Conservation (phyloP, 1,139 yeast species). For the Lodderomyces margitis region DNA sequence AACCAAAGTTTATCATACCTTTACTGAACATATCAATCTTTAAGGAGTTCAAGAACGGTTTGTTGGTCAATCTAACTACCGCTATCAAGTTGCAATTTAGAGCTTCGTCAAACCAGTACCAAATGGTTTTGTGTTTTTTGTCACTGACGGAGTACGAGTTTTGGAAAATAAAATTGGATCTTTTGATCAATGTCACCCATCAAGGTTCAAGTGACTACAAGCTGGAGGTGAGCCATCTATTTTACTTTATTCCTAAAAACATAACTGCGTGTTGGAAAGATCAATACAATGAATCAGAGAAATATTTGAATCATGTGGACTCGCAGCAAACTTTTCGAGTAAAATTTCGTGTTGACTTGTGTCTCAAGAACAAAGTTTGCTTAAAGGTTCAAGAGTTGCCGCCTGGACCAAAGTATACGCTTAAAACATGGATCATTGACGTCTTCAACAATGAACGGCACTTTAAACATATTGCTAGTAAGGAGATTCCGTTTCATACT, state of each 20-base stretch:
- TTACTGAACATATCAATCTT: conserved; percentile 32
- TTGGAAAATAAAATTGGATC: conserved; percentile 41
- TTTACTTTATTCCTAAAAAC: not conserved
- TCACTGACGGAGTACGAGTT: conserved; percentile 30
- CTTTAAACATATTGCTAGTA: not conserved
- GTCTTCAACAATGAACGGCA: not conserved
- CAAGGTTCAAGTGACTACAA: conserved; percentile 19
- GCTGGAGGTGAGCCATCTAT: not conserved
- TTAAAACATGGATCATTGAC: not conserved
- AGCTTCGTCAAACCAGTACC: conserved; percentile 37
- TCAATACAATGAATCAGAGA: not conserved
- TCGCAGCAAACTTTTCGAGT: not conserved
- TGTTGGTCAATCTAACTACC: conserved; percentile 29
- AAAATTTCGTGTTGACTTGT: not conserved
- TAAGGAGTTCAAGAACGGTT: conserved; percentile 28
- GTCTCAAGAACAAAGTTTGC: not conserved
- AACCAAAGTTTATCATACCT: conserved; percentile 49
- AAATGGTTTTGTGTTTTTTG: conserved; percentile 41
- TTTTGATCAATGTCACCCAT: conserved; percentile 30
- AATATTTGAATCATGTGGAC: not conserved
- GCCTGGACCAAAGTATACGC: not conserved
- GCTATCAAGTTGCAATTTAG: conserved; percentile 49
- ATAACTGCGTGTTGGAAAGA: not conserved
- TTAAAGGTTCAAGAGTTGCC: not conserved
- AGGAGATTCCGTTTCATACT: not conserved